phyloP scores from a whole-genome alignment of 345 rosid genomes.

The Nephelium lappaceum region DNA sequence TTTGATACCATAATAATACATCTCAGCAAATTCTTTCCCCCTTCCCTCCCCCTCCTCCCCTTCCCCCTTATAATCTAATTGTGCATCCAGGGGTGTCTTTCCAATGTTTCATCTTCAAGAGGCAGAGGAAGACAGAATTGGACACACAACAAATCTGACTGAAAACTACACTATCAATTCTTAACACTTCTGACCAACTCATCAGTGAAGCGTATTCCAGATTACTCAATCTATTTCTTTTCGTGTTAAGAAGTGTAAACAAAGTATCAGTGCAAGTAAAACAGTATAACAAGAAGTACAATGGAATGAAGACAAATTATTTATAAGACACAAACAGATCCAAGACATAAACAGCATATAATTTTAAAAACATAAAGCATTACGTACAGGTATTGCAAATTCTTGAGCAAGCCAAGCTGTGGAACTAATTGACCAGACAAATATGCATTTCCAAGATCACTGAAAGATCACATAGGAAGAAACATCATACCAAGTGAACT shows the following conservation, averaged over 20 bases:
- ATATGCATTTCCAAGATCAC: slow-evolving; percentile 97
- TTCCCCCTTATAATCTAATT: not conserved
- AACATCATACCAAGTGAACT: not conserved
- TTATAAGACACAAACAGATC: not conserved
- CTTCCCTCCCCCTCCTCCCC: not conserved
- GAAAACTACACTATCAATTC: not conserved
- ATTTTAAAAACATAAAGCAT: slow-evolving; percentile 6
- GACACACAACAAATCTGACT: not conserved
- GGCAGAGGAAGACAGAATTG: not conserved
- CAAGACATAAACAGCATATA: not conserved
- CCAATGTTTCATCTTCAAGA: not conserved
- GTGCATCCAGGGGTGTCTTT: not conserved
- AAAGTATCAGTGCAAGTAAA: not conserved
- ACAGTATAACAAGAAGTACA: not conserved
- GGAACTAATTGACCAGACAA: slow-evolving; percentile 95
- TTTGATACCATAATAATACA: not conserved
- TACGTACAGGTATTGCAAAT: slow-evolving; percentile 89
- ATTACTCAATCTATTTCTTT: not conserved
- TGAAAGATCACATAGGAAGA: slow-evolving; percentile 30
- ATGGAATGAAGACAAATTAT: not conserved
- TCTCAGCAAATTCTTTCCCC: not conserved
- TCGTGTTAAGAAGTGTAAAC: not conserved
- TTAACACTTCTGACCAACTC: slow-evolving; percentile 4
- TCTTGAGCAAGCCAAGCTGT: slow-evolving; percentile 89
- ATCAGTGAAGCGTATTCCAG: slow-evolving; percentile 6